Conservation (phyloP, 2,329 filamentous ascomycete genomes). For the Ascochyta viciae-villosae region DNA sequence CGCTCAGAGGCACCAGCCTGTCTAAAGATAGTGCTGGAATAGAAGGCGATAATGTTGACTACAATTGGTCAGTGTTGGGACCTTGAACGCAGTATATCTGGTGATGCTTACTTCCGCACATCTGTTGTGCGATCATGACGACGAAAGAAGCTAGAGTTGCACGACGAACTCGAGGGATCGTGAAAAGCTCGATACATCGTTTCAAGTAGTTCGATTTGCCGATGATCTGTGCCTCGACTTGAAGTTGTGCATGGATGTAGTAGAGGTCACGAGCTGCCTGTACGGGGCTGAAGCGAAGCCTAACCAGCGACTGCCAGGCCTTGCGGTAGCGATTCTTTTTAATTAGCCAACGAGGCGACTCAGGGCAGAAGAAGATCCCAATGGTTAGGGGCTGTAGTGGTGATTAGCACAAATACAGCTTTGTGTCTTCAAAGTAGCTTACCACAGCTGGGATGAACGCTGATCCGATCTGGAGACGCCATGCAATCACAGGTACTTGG, state of each 20-base stretch:
- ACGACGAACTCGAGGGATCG: conserved; percentile 69
- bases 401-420: background rate
- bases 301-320: conserved; percentile 50
- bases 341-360: conserved; percentile 46
- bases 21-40: conserved; percentile 75
- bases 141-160: conserved; percentile 77
- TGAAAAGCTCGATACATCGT: conserved; percentile 64
- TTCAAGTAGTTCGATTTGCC: conserved; percentile 41
- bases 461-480: conserved; percentile 51
- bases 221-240: conserved; percentile 33
- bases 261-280: conserved; percentile 54
- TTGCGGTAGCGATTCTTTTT: conserved; percentile 50
- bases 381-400: conserved; percentile 35
- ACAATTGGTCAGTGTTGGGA: background rate
- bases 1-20: conserved; percentile 26
- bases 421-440: background rate
- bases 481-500: conserved; percentile 40
- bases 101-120: conserved; percentile 42
- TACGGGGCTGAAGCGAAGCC: conserved; percentile 49
- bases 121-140: conserved; percentile 60
- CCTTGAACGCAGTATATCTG: too few species aligned
- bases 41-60: conserved; percentile 68
- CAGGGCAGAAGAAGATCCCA: conserved; percentile 53
- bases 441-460: conserved; percentile 49
- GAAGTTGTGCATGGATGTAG: conserved; percentile 48